phyloP scores from a whole-genome alignment of 73 alveolate genomes.

The Effrenium voratum region DNA sequence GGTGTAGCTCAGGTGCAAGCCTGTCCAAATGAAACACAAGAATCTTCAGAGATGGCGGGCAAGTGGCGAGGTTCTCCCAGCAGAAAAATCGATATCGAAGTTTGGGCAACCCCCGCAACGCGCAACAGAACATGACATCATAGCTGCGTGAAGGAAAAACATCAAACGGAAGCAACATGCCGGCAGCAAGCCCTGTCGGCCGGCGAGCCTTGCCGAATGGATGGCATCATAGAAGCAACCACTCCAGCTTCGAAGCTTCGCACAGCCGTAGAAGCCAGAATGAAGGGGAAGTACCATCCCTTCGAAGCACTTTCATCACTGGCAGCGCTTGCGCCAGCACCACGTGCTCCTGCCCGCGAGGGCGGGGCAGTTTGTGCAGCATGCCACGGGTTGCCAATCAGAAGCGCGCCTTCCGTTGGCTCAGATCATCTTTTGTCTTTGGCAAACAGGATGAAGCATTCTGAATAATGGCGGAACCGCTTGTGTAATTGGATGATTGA shows the following conservation, averaged over 20 bases:
- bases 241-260: conserved; percentile 87
- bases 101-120: neutral
- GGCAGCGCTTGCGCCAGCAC: no score
- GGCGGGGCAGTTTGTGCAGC: no score
- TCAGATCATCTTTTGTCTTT: no score
- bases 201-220: conserved; percentile 51
- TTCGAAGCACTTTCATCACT: neutral
- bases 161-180: neutral
- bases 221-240: conserved; percentile 88
- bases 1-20: conserved; percentile 87
- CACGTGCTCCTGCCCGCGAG: no score
- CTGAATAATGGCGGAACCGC: no score
- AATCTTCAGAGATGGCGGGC: neutral
- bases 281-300: conserved; percentile 19
- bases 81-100: neutral
- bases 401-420: no score
- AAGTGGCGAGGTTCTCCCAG: neutral
- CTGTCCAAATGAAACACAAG: neutral
- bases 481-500: no score
- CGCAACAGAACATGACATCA: neutral
- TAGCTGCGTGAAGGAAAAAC: neutral
- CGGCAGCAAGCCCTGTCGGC: neutral
- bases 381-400: no score
- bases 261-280: conserved; percentile 56
- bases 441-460: no score